Percentiles rank a stretch among this genome's conserved stretches.
Conservation (phyloP, 345 rosid genomes). For the Lagerstroemia speciosa region DNA sequence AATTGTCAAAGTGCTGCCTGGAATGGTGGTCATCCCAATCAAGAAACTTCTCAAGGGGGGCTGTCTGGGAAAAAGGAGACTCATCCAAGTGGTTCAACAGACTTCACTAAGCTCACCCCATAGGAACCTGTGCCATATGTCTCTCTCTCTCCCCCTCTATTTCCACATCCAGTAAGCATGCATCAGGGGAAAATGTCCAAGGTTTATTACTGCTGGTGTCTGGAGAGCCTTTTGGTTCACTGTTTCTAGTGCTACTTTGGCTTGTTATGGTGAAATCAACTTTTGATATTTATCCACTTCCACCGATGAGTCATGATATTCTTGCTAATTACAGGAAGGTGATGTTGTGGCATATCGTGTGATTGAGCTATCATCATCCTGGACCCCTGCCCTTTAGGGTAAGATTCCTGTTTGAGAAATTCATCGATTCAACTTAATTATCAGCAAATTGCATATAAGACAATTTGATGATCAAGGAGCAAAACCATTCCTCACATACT, state of each 20-base stretch:
- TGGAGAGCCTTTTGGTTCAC: no score
- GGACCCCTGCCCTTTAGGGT: slow-evolving; percentile 92
- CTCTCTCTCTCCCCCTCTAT: not conserved
- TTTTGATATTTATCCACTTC: not conserved
- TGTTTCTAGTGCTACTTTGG: not conserved
- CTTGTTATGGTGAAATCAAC: not conserved
- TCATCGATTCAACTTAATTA: not conserved
- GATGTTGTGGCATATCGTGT: slow-evolving; percentile 83
- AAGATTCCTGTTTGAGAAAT: slow-evolving; percentile 11
- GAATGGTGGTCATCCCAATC: slow-evolving; percentile 16
- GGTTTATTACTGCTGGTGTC: not conserved
- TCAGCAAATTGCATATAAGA: not conserved
- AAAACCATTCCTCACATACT: slow-evolving; percentile 3
- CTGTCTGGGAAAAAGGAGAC: slow-evolving; percentile 25
- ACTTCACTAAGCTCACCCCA: slow-evolving; percentile 55
- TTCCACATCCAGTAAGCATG: not conserved
- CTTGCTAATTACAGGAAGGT: slow-evolving; percentile 55
- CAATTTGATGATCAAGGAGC: not conserved
- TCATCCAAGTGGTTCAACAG: slow-evolving; percentile 19
- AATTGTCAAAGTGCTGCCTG: not conserved
- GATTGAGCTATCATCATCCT: slow-evolving; percentile 73
- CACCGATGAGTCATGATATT: not conserved
- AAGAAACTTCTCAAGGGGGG: slow-evolving; percentile 29
- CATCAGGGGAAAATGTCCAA: not conserved
- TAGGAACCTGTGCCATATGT: slow-evolving; percentile 47